Evolutionary conservation across 2,329 filamentous ascomycete species (phyloP).

Genomic region (Microdochium bolleyi): DNA sequence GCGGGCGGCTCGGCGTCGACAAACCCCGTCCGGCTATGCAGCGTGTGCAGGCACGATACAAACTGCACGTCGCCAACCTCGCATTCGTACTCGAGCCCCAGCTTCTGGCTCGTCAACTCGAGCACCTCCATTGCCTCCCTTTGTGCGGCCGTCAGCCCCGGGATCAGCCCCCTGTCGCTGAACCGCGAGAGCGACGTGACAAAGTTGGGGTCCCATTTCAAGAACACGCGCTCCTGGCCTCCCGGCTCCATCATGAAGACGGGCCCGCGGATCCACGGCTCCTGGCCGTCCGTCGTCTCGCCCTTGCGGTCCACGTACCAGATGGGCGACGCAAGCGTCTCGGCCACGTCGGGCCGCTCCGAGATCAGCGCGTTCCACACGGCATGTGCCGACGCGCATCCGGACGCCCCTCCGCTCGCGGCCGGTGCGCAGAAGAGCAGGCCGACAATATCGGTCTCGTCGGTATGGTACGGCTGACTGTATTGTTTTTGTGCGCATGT

Average conservation of each 20-base stretch:
- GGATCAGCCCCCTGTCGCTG: slow-evolving; percentile 56
- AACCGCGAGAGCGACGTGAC: slow-evolving; percentile 69
- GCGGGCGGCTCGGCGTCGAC: slow-evolving; percentile 44
- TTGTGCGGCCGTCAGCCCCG: slow-evolving; percentile 62
- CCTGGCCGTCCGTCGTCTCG: slow-evolving; percentile 65
- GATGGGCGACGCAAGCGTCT: slow-evolving; percentile 65
- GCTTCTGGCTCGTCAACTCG: slow-evolving; percentile 66
- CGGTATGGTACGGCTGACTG: slow-evolving; percentile 85
- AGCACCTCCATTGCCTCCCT: slow-evolving; percentile 59
- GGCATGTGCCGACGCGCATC: slow-evolving; percentile 71
- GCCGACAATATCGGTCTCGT: slow-evolving; percentile 77
- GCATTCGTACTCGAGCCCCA: slow-evolving; percentile 77
- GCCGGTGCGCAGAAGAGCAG: slow-evolving; percentile 74
- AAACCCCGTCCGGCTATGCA: slow-evolving; percentile 78
- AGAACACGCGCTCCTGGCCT: slow-evolving; percentile 51
- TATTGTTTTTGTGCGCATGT: no score
- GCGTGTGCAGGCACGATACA: slow-evolving; percentile 67
- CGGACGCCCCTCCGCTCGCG: slow-evolving; percentile 74
- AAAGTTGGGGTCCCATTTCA: slow-evolving; percentile 89
- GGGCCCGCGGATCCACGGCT: slow-evolving; percentile 63
- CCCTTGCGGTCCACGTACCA: slow-evolving; percentile 95
- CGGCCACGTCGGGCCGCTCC: slow-evolving; percentile 70
- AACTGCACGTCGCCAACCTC: slow-evolving; percentile 91
- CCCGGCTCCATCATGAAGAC: slow-evolving; percentile 67
- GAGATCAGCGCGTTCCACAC: slow-evolving; percentile 74